phyloP scores from a whole-genome alignment of 495 filamentous ascomycete genomes.

The Penicillium macrosclerotiorum region DNA sequence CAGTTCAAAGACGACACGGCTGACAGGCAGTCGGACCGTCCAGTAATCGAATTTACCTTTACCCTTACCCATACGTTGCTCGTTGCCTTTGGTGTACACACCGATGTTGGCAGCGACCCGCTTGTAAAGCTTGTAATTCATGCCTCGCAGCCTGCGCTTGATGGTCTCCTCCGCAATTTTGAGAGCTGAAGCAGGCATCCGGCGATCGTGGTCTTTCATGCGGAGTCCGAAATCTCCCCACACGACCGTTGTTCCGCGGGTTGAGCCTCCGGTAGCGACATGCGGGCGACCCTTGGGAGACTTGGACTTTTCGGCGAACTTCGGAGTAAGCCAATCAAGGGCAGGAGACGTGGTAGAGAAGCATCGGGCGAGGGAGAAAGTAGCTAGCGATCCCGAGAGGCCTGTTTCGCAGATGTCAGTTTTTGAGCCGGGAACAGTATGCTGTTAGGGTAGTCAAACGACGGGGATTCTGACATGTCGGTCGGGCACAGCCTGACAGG shows the following conservation, averaged over 20 bases:
- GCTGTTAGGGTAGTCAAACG: too few species aligned
- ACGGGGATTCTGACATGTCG: slow-evolving; percentile 32
- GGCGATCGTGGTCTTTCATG: slow-evolving; percentile 88
- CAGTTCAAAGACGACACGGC: slow-evolving; percentile 86
- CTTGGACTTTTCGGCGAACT: slow-evolving; percentile 69
- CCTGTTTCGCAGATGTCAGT: slow-evolving; percentile 30
- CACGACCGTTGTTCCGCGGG: slow-evolving; percentile 87
- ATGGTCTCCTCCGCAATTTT: slow-evolving; percentile 92
- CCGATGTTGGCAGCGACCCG: slow-evolving; percentile 87
- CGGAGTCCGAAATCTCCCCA: slow-evolving; percentile 97
- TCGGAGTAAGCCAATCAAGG: slow-evolving; percentile 78
- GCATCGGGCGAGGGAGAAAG: slow-evolving; percentile 47
- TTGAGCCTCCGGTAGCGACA: slow-evolving; percentile 86
- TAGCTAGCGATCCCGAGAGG: slow-evolving; percentile 29
- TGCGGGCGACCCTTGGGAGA: slow-evolving; percentile 87
- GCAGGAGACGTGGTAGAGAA: slow-evolving; percentile 71
- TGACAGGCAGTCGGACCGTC: slow-evolving; percentile 83
- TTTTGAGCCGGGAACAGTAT: background rate
- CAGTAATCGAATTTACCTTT: slow-evolving; percentile 98
- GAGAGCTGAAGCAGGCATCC: slow-evolving; percentile 82
- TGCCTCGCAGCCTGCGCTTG: slow-evolving; percentile 79
- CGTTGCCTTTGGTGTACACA: slow-evolving; percentile 93
- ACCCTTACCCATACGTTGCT: slow-evolving; percentile 98
- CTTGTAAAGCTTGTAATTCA: slow-evolving; percentile 90
- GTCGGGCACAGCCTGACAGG: slow-evolving; percentile 35